A percentile compares a stretch with the other conserved stretches of the same genome.
These are phyloP conservation scores for Ophiocordyceps camponoti-leonardi DNA, from an alignment of 2,329 filamentous ascomycete species.

Conservation along the genomic window DNA sequence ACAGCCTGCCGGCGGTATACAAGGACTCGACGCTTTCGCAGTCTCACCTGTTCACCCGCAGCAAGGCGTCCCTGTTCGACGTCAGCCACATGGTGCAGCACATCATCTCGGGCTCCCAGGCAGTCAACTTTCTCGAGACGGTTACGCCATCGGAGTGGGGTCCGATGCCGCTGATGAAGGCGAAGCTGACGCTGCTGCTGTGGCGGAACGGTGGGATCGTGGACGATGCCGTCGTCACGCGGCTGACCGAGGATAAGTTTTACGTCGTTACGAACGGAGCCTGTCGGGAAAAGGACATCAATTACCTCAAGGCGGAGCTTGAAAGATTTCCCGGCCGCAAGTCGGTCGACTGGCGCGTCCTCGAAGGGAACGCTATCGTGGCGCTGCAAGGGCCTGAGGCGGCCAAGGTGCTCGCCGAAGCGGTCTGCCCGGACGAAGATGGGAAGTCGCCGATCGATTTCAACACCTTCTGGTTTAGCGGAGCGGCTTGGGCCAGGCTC, in stretches of 20 bases:
- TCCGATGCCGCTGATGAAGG: slow-evolving; percentile 46
- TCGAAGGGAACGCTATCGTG: slow-evolving; percentile 60
- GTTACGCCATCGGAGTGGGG: slow-evolving; percentile 64
- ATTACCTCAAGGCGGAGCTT: slow-evolving; percentile 58
- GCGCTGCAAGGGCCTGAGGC: slow-evolving; percentile 79
- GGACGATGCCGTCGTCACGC: slow-evolving; percentile 83
- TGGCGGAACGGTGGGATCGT: slow-evolving; percentile 81
- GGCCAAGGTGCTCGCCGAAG: slow-evolving; percentile 30
- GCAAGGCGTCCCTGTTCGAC: slow-evolving; percentile 82
- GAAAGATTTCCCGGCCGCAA: slow-evolving; percentile 27
- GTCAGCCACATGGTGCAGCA: slow-evolving; percentile 96
- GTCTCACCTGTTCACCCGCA: slow-evolving; percentile 83
- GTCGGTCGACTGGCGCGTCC: slow-evolving; percentile 46
- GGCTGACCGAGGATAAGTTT: slow-evolving; percentile 56
- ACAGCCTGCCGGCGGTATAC: not conserved
- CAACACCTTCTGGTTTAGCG: slow-evolving; percentile 64
- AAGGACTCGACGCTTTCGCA: not conserved
- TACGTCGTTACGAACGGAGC: slow-evolving; percentile 94
- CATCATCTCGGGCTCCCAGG: slow-evolving; percentile 64
- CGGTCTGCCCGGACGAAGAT: slow-evolving; percentile 42
- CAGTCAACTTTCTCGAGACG: slow-evolving; percentile 63
- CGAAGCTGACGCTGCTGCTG: slow-evolving; percentile 71
- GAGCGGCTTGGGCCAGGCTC: slow-evolving; percentile 48
- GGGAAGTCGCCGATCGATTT: slow-evolving; percentile 32
- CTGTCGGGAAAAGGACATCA: slow-evolving; percentile 74